Evolutionary conservation across 1,284 basidiomycete genomes (phyloP).

Genomic region (Microbotryum intermedium): DNA sequence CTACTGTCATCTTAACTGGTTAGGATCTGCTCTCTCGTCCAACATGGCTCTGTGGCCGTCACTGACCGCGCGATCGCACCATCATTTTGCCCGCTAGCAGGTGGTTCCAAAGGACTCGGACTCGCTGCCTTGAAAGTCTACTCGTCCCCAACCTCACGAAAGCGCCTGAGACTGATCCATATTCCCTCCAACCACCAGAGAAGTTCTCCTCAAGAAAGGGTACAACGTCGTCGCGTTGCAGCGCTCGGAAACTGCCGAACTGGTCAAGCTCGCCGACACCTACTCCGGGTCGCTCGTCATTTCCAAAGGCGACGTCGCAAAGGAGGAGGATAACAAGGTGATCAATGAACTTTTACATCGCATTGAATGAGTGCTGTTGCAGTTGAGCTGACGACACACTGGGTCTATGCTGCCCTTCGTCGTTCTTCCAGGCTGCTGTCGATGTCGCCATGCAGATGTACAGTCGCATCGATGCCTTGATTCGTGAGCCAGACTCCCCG

Average conservation of each 20-base stretch:
- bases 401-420: background rate
- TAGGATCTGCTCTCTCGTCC: background rate
- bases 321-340: conserved; percentile 47
- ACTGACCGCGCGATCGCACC: too few species aligned
- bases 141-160: background rate
- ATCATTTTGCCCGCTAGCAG: conserved; percentile 4
- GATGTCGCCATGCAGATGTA: conserved; percentile 43
- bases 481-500: conserved; percentile 39
- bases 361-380: background rate
- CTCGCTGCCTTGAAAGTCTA: conserved; percentile 53
- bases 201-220: conserved; percentile 43
- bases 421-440: conserved; percentile 49
- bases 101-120: conserved; percentile 57
- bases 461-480: conserved; percentile 58
- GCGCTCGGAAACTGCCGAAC: conserved; percentile 56
- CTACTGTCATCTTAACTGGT: conserved; percentile 23
- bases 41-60: too few species aligned
- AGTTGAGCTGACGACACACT: background rate
- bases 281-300: conserved; percentile 34
- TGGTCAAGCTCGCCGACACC: conserved; percentile 49
- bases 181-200: conserved; percentile 24
- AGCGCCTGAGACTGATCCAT: background rate
- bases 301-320: conserved; percentile 50
- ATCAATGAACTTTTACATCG: background rate
- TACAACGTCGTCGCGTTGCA: conserved; percentile 66